Conservation (phyloP, 306 rosid species). For the Neltuma alba region DNA sequence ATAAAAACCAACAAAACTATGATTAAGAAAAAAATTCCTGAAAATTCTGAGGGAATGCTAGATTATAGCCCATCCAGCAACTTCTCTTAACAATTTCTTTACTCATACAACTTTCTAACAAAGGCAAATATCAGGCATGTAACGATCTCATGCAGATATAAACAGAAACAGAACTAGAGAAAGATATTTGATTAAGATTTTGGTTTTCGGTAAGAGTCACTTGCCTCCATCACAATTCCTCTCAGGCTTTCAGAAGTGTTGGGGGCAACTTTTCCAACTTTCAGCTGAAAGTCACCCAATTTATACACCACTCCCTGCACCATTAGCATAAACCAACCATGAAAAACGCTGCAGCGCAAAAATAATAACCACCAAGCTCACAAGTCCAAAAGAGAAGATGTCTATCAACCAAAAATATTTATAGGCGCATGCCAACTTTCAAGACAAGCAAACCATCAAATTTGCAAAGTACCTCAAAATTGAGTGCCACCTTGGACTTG, state of each 20-base stretch:
- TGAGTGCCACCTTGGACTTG: constrained; percentile 70
- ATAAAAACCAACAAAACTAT: neutral
- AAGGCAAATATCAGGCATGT: neutral
- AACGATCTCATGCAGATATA: neutral
- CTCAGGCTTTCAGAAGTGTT: constrained; percentile 71
- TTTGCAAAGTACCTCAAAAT: constrained; percentile 64
- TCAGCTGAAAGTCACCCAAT: constrained; percentile 82
- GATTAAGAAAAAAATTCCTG: neutral
- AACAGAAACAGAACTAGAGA: constrained; percentile 7
- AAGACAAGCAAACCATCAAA: neutral
- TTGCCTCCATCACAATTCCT: constrained; percentile 94
- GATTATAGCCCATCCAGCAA: neutral
- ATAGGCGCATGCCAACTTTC: neutral
- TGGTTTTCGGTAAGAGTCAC: neutral
- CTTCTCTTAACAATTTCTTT: neutral
- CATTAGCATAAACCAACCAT: constrained; percentile 12
- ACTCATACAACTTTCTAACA: neutral
- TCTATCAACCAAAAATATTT: neutral
- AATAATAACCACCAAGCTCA: neutral
- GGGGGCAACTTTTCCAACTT: constrained; percentile 81
- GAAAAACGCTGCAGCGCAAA: constrained; percentile 8
- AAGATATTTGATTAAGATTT: neutral
- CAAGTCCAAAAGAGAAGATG: neutral
- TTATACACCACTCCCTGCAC: constrained; percentile 65
- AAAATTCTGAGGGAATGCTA: neutral